Evolutionary conservation across 163 green algal genomes (phyloP).

Genomic region (Scenedesmus sp.): DNA sequence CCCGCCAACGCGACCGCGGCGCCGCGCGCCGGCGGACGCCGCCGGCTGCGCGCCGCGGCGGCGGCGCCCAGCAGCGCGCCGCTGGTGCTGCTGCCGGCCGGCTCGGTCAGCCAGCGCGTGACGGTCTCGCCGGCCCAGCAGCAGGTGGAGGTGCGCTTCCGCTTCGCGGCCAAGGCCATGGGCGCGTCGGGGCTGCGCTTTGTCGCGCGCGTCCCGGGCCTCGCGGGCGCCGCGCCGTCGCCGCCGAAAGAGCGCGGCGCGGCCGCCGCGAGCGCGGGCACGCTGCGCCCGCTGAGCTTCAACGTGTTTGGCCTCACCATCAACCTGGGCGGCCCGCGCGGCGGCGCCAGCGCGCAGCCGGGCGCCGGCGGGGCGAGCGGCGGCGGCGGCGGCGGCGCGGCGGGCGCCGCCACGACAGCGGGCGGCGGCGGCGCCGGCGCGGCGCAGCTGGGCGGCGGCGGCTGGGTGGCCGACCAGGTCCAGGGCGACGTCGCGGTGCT

Average conservation of each 20-base stretch:
- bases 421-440: neutral
- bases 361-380: no score
- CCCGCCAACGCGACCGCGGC: no score
- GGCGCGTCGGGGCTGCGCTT: slow-evolving; percentile 13
- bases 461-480: slow-evolving; percentile 5
- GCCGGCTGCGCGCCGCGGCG: neutral
- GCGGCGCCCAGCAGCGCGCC: neutral
- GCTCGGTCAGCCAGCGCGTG: neutral
- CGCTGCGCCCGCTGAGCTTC: no score
- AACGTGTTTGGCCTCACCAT: no score
- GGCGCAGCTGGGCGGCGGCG: no score
- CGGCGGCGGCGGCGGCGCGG: no score
- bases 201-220: neutral
- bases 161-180: slow-evolving; percentile 43
- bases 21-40: neutral
- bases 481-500: slow-evolving; percentile 42
- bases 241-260: no score
- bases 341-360: no score
- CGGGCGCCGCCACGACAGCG: neutral
- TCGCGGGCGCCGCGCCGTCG: no score
- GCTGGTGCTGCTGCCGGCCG: neutral
- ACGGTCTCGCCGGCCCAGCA: slow-evolving; percentile 1
- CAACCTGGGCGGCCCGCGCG: no score
- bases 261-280: no score
- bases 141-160: slow-evolving; percentile 57